Evolutionary conservation across 495 filamentous ascomycete genomes (phyloP).

Genomic region (Neurospora tetrasperma): DNA sequence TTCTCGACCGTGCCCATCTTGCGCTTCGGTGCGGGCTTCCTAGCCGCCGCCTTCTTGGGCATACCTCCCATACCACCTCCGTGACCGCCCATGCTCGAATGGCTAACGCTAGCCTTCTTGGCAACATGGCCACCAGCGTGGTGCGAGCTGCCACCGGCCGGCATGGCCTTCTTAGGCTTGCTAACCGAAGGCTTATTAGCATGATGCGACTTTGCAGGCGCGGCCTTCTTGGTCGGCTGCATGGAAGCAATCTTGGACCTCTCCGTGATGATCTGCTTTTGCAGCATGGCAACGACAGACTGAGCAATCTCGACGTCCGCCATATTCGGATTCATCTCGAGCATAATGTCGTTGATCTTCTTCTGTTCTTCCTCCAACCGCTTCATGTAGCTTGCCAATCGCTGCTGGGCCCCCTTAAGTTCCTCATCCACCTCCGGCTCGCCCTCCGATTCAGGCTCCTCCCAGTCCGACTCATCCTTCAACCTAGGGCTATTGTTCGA

Average conservation of each 20-base stretch:
- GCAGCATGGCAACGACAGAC: slow-evolving; percentile 34
- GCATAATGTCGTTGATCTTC: slow-evolving; percentile 56
- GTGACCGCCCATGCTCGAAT: not conserved
- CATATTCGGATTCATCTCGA: slow-evolving; percentile 57
- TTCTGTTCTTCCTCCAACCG: slow-evolving; percentile 46
- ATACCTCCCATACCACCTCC: slow-evolving; percentile 19
- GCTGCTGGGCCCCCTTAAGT: slow-evolving; percentile 8
- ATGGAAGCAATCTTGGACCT: slow-evolving; percentile 31
- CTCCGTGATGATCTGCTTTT: slow-evolving; percentile 39
- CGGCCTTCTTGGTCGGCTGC: slow-evolving; percentile 26
- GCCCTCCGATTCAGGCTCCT: slow-evolving; percentile 29
- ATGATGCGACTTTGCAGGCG: slow-evolving; percentile 15
- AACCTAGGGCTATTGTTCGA: slow-evolving; percentile 20
- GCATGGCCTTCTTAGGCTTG: slow-evolving; percentile 30
- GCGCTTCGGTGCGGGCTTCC: slow-evolving; percentile 42
- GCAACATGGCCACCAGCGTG: slow-evolving; percentile 10
- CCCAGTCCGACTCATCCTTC: slow-evolving; percentile 53
- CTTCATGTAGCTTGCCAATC: slow-evolving; percentile 15
- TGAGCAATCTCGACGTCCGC: slow-evolving; percentile 47
- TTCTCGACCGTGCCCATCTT: slow-evolving; percentile 65
- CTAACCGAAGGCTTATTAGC: slow-evolving; percentile 22
- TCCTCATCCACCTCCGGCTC: slow-evolving; percentile 24
- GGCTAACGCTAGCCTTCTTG: slow-evolving; percentile 23
- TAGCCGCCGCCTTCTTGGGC: slow-evolving; percentile 35
- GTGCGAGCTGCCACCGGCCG: slow-evolving; percentile 10